Base-by-base conservation (phyloP, 352 stramenopile genomes). In the Phytopythium montanum region DNA sequence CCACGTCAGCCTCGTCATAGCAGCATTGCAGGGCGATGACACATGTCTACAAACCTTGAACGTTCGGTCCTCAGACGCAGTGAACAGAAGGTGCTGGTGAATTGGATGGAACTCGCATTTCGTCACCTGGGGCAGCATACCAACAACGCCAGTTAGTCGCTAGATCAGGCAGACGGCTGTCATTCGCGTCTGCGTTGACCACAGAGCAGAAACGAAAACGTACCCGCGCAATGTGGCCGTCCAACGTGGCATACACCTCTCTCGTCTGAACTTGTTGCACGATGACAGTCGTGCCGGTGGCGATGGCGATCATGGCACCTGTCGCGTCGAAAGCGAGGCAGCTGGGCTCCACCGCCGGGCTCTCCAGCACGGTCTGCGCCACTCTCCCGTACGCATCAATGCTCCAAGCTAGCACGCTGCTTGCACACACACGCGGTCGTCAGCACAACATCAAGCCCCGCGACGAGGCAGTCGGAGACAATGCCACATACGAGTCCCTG, bases 61-160 rank as follows among this genome's bases (percentile, higher is more conserved):
- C 18, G 85, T 94, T 19, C 83, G 81, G 64, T 93, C 85, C 66
- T 94, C 85, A 0, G 83, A 94, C 39, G 70, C 73, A 3, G 85
- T 92, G 52, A 94, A 52, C 45, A 94, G 59, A 41, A 91, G 54
- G 44, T 92, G 81, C 21, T 77, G 78, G 16, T 81, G 70, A 4
- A 83, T 74, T 33, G 83, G 79, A 28, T 93, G 82, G 62, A 94
- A 94, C 52, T 80, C 80, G 38, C 79, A 81, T 58, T 67, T 77
- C 5, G 82, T 93, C 25, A 92, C 77, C 82, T 94, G 33, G 3
- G 46, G 31, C 0, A 51, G 10, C 38, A 26, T 38, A 25, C 33
- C 16, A 52, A 23, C 19, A 26, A 14, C 10, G 18, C 21, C 7
- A 52, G 45, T 21, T 13, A 5, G n/a, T 25, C 23, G 3, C n/a